Conservation (phyloP, 2,329 filamentous ascomycete genomes). For the Harringtonia aguacate region DNA sequence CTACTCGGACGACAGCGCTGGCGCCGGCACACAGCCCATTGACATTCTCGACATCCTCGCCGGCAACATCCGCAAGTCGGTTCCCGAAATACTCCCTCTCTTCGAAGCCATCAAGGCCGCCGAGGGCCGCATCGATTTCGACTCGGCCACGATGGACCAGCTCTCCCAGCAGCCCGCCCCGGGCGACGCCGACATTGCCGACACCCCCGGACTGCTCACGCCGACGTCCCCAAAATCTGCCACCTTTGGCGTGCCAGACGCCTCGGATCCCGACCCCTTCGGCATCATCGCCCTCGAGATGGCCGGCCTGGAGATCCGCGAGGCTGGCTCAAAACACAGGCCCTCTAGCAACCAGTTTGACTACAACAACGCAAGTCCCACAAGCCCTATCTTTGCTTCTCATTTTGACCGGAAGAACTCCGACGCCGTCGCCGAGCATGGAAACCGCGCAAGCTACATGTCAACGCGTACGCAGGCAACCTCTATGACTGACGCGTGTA, state of each 20-base stretch:
- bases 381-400: conserved; percentile 54
- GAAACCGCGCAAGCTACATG: conserved; percentile 66
- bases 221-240: conserved; percentile 22
- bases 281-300: conserved; percentile 85
- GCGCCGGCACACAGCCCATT: conserved; percentile 17
- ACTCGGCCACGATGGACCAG: conserved; percentile 54
- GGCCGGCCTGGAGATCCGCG: conserved; percentile 78
- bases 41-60: conserved; percentile 46
- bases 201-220: conserved; percentile 27
- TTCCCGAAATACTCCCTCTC: conserved; percentile 47
- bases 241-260: conserved; percentile 63
- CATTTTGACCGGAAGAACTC: conserved; percentile 55
- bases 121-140: conserved; percentile 70
- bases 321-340: conserved; percentile 68
- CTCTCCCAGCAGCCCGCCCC: conserved; percentile 60
- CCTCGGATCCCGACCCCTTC: conserved; percentile 81
- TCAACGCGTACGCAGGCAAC: conserved; percentile 58
- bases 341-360: conserved; percentile 75
- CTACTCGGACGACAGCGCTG: conserved; percentile 27
- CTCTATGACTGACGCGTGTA: conserved; percentile 59
- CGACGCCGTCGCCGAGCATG: conserved; percentile 44
- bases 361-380: conserved; percentile 58
- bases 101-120: conserved; percentile 81
- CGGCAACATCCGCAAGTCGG: conserved; percentile 42
- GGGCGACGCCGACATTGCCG: conserved; percentile 52